Evolutionary conservation across 148 eudicot species (phyloP), one percentile per base, ranked within the genome.

Genomic region (Polygonum aviculare): DNA sequence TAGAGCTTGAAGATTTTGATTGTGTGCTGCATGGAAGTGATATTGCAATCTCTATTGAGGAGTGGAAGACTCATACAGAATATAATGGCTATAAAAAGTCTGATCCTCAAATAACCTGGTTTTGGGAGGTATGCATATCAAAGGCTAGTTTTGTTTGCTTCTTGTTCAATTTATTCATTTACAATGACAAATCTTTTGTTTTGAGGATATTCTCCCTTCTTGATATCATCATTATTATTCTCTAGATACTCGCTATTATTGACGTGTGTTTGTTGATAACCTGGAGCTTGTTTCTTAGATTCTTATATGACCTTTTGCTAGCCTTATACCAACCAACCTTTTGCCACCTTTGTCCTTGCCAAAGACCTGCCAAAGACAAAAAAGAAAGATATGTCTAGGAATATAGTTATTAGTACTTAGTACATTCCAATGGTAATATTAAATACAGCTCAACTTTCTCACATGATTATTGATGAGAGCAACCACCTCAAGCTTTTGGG

Each of bases 11-110:
- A 77, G 98, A 94, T 83, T 87, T 90, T 65, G 95, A 94, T 79
- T 73, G 80, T 83, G 86, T 94, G 96, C 80, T 94, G 75, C 89
- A 78, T 83, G 98, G 98, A 62, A 90, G 90, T 80, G 91, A 83
- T 74, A 81, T 72, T 78, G 82, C 77, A 77, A 88, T 94, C 33
- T 87, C 89, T 74, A 88, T 94, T 9, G 90, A 94, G 74, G 98
- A 94, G 77, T 94, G 98, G 98, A 90, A 80, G 84, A 86, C 85
- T 33, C 96, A 94, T 82, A 92, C 98, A 6, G 91, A 89, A 1
- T 94, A 92, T 78, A 52, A 83, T 84, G 98, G 90, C 83, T 94
- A 79, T 77, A 78, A 81, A 69, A 85, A 80, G 75, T 81, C 91
- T 59, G 98, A 94, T 85, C 87, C 83, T 78, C 96, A 90, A 83